Conservation (phyloP, 2,329 filamentous ascomycete genomes). For the Lecanicillium sp. region DNA sequence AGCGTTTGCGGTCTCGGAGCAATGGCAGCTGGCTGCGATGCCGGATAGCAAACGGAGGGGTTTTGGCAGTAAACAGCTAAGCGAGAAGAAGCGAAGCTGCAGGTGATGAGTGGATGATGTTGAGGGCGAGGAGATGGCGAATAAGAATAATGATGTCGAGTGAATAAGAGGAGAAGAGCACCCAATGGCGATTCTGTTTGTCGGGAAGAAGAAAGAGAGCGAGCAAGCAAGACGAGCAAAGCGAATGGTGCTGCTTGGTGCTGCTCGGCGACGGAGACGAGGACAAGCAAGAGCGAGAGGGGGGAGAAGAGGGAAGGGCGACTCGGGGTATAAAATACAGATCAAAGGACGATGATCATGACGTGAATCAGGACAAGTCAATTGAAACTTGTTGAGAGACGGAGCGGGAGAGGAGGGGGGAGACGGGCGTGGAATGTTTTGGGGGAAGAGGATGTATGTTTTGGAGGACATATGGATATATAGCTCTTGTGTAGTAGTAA, state of each 20-base stretch:
- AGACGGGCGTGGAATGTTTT: not conserved
- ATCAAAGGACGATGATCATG: conserved; percentile 1
- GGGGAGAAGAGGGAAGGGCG: not conserved
- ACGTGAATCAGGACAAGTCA: not conserved
- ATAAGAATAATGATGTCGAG: no score
- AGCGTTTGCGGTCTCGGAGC: conserved; percentile 3
- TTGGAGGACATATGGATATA: conserved; percentile 12
- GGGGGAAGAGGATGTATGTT: not conserved
- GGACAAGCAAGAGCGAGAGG: not conserved
- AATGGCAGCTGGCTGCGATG: conserved; percentile 4
- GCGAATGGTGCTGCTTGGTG: no score
- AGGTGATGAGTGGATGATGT: no score
- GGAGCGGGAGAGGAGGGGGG: not conserved
- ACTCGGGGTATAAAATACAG: not conserved
- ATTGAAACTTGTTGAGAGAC: conserved; percentile 1
- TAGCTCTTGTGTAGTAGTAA: not conserved
- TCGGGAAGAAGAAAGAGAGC: not conserved
- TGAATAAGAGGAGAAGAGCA: no score
- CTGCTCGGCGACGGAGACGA: not conserved
- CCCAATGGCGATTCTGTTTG: no score
- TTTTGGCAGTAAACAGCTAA: conserved; percentile 1
- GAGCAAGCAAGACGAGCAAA: not conserved
- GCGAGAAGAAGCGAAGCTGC: no score
- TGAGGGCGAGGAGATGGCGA: no score
- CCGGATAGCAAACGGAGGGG: conserved; percentile 9